phyloP scores from a whole-genome alignment of 2,329 filamentous ascomycete genomes.

The Remersonia thermophila region DNA sequence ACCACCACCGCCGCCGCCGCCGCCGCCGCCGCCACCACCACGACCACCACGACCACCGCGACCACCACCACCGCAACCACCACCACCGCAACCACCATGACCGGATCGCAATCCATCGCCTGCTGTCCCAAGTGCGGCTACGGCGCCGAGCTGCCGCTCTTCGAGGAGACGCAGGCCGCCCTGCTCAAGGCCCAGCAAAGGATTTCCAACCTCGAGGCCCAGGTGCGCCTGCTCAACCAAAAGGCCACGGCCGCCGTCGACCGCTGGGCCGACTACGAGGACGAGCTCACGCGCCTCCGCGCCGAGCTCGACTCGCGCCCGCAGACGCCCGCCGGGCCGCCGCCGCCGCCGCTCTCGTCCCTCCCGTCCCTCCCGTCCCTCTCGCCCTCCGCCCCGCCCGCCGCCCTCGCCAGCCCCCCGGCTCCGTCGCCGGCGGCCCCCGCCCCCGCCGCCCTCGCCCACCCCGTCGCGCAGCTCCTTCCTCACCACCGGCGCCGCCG shows the following conservation, averaged over 20 bases:
- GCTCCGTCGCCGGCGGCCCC: slow-evolving; percentile 16
- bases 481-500: slow-evolving; percentile 29
- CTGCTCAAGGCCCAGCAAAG: slow-evolving; percentile 45
- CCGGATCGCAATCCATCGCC: slow-evolving; percentile 7
- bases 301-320: slow-evolving; percentile 15
- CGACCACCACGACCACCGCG: slow-evolving; percentile 9
- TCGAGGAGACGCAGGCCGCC: slow-evolving; percentile 27
- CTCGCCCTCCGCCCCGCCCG: slow-evolving; percentile 14
- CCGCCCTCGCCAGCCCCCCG: too few species aligned
- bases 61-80: slow-evolving; percentile 12
- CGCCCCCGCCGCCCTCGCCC: slow-evolving; percentile 16
- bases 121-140: slow-evolving; percentile 42
- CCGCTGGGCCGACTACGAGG: slow-evolving; percentile 68
- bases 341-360: background rate
- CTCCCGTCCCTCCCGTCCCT: slow-evolving; percentile 7
- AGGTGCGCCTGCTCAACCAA: slow-evolving; percentile 57
- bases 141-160: slow-evolving; percentile 21
- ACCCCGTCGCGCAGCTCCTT: slow-evolving; percentile 32
- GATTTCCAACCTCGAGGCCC: slow-evolving; percentile 57
- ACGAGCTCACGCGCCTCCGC: slow-evolving; percentile 54
- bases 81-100: slow-evolving; percentile 12
- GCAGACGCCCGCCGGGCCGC: slow-evolving; percentile 4
- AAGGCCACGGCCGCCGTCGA: slow-evolving; percentile 44
- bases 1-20: too few species aligned
- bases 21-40: background rate